Conservation (phyloP, 2,329 filamentous ascomycete genomes). For the Sclerotinia trifoliorum region DNA sequence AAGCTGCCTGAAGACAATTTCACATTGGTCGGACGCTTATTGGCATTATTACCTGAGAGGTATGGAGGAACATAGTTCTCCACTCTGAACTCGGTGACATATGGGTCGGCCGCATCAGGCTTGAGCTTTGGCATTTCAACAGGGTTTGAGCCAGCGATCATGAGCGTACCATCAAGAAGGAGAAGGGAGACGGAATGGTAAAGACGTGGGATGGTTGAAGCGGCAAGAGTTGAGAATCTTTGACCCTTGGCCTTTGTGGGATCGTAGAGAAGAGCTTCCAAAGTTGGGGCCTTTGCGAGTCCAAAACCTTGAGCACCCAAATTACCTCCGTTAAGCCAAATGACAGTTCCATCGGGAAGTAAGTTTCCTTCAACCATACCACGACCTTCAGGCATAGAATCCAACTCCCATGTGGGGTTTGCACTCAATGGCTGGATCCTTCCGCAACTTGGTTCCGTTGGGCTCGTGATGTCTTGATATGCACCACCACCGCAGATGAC, state of each 20-base stretch:
- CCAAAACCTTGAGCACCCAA: slow-evolving; percentile 60
- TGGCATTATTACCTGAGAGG: slow-evolving; percentile 51
- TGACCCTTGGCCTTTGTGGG: slow-evolving; percentile 50
- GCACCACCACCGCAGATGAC: slow-evolving; percentile 59
- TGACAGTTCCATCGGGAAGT: slow-evolving; percentile 58
- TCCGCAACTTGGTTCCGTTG: slow-evolving; percentile 58
- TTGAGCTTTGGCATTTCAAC: slow-evolving; percentile 55
- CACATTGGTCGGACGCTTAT: slow-evolving; percentile 49
- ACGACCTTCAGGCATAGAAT: slow-evolving; percentile 56
- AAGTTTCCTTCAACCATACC: slow-evolving; percentile 61
- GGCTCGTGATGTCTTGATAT: slow-evolving; percentile 57
- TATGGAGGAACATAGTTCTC: slow-evolving; percentile 63
- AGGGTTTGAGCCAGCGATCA: slow-evolving; percentile 60
- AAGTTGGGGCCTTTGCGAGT: slow-evolving; percentile 52
- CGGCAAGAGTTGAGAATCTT: slow-evolving; percentile 48
- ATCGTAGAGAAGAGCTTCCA: slow-evolving; percentile 58
- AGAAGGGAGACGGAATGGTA: slow-evolving; percentile 62
- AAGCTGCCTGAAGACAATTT: slow-evolving; percentile 47
- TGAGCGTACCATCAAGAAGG: slow-evolving; percentile 57
- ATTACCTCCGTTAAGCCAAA: slow-evolving; percentile 59
- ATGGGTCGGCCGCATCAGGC: slow-evolving; percentile 48
- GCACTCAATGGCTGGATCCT: slow-evolving; percentile 52
- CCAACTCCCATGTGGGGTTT: slow-evolving; percentile 55
- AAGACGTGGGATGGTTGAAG: slow-evolving; percentile 48
- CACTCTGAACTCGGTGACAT: slow-evolving; percentile 59